Conservation (phyloP, 1,284 basidiomycete genomes). For the Mycosarcoma maydis region DNA sequence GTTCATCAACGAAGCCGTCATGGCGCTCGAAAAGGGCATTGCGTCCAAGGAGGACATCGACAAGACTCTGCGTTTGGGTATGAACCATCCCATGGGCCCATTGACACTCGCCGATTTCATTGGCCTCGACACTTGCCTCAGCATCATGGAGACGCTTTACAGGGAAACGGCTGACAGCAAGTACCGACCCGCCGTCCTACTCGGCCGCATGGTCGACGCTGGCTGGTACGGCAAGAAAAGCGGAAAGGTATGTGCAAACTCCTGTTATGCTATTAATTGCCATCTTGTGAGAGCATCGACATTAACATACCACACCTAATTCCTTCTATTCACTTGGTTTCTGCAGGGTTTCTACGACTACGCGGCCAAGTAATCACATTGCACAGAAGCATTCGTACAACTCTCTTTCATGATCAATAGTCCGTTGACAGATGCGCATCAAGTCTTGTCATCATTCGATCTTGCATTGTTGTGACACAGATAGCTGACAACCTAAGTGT, state of each 20-base stretch:
- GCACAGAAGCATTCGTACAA: too few relatives aligned
- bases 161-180: conserved; percentile 90
- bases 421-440: neutral
- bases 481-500: neutral
- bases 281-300: too few relatives aligned
- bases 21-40: conserved; percentile 89
- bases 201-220: conserved; percentile 95
- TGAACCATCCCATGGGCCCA: conserved; percentile 92
- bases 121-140: conserved; percentile 80
- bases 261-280: too few relatives aligned
- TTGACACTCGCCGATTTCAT: conserved; percentile 73
- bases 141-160: conserved; percentile 61
- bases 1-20: conserved; percentile 90
- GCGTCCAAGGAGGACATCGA: conserved; percentile 95
- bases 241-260: conserved; percentile 46
- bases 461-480: too few relatives aligned
- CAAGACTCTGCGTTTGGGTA: conserved; percentile 88
- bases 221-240: conserved; percentile 92
- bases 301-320: too few relatives aligned
- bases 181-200: conserved; percentile 88
- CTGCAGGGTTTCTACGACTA: conserved; percentile 63
- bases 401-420: too few relatives aligned
- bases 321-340: neutral
- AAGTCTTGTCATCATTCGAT: too few relatives aligned
- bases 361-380: conserved; percentile 27